phyloP scores from a whole-genome alignment of 2,329 filamentous ascomycete genomes.

The Corniculantispora saksenae region DNA sequence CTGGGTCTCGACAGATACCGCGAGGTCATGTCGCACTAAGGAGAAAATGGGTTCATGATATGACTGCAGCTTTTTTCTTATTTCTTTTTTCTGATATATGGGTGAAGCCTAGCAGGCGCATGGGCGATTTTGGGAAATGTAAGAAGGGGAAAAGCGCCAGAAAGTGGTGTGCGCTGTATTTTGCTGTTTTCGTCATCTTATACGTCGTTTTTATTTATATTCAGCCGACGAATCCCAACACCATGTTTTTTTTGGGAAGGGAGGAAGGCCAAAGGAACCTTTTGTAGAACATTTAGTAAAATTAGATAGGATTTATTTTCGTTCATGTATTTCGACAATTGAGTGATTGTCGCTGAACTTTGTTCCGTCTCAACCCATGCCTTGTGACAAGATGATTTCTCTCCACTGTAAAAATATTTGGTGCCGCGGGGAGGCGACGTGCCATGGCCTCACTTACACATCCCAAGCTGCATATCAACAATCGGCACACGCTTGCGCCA shows the following conservation, averaged over 20 bases:
- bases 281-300: conserved; percentile 20
- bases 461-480: no score
- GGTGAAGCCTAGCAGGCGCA: conserved; percentile 15
- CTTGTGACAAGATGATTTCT: not conserved
- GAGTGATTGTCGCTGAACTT: not conserved
- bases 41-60: conserved; percentile 9
- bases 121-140: conserved; percentile 6
- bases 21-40: conserved; percentile 56
- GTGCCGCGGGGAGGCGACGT: not conserved
- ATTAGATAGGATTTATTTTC: conserved; percentile 12
- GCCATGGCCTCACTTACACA: conserved; percentile 6
- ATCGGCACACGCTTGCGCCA: no score
- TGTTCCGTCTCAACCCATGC: not conserved
- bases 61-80: not conserved
- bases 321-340: not conserved
- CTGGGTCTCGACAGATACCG: conserved; percentile 70
- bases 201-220: not conserved
- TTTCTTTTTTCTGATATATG: conserved; percentile 9
- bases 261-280: not conserved
- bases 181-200: not conserved
- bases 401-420: not conserved
- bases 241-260: not conserved
- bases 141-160: not conserved
- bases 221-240: not conserved
- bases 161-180: not conserved